These are phyloP conservation scores for Trichophyton schoenleinii DNA, from an alignment of 2,329 filamentous ascomycete species.

Conservation along the genomic window DNA sequence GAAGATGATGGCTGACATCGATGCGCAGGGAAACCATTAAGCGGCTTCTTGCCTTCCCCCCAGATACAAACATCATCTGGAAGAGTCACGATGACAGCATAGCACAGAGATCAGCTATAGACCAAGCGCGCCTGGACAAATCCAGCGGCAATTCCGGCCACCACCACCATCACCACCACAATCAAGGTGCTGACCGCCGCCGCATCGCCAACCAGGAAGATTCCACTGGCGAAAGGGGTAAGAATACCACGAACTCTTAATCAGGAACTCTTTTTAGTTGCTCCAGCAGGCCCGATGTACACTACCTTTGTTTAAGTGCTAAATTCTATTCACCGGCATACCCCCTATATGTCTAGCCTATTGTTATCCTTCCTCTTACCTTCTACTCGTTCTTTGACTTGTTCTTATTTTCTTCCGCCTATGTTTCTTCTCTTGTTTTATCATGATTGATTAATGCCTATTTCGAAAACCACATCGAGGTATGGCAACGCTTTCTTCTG, in stretches of 20 bases:
- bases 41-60: slow-evolving; percentile 70
- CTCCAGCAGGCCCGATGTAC: slow-evolving; percentile 6
- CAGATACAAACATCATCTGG: slow-evolving; percentile 84
- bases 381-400: not conserved
- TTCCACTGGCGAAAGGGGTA: slow-evolving; percentile 31
- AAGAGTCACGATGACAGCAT: slow-evolving; percentile 96
- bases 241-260: slow-evolving; percentile 23
- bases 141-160: slow-evolving; percentile 27
- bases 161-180: slow-evolving; percentile 15
- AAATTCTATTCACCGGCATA: slow-evolving; percentile 2
- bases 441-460: slow-evolving; percentile 3
- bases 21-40: slow-evolving; percentile 74
- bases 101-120: slow-evolving; percentile 76
- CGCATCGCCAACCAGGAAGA: slow-evolving; percentile 34
- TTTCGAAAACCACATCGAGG: not conserved
- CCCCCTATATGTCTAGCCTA: not conserved
- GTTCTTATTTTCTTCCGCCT: not conserved
- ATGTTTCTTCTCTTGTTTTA: not conserved
- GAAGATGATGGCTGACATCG: too few relatives aligned
- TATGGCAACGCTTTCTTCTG: not conserved
- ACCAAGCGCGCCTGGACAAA: slow-evolving; percentile 85
- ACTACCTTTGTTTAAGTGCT: slow-evolving; percentile 4
- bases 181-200: slow-evolving; percentile 27
- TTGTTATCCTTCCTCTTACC: slow-evolving; percentile 4
- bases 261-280: not conserved